phyloP scores from a whole-genome alignment of 2,329 filamentous ascomycete species.

The Aspergillus ibericus region DNA sequence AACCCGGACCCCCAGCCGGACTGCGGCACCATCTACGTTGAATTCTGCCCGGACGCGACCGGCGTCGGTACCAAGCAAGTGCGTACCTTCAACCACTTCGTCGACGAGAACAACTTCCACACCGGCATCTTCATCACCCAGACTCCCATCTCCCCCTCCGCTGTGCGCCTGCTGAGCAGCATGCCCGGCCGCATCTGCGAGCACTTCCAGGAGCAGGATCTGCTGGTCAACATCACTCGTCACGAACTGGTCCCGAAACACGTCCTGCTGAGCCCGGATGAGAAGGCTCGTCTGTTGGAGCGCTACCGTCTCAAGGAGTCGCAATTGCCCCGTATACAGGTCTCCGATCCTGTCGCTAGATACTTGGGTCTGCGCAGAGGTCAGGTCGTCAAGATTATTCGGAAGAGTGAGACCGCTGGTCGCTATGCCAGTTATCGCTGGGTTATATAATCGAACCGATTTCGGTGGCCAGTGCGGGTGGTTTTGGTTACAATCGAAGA shows the following conservation, averaged over 20 bases:
- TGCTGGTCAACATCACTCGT: constrained; percentile 96
- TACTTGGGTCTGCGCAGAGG: constrained; percentile 88
- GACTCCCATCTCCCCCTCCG: constrained; percentile 78
- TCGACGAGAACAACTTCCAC: constrained; percentile 76
- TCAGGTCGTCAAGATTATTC: constrained; percentile 97
- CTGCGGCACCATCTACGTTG: constrained; percentile 87
- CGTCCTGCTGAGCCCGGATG: constrained; percentile 82
- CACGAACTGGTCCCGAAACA: constrained; percentile 96
- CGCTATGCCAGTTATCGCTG: constrained; percentile 93
- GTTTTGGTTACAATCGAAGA: neutral
- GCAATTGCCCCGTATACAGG: constrained; percentile 87
- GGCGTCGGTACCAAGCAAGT: constrained; percentile 86
- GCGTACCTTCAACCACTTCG: constrained; percentile 81
- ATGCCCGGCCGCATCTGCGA: constrained; percentile 81
- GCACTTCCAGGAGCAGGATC: constrained; percentile 91
- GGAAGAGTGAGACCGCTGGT: constrained; percentile 91
- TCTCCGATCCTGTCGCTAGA: constrained; percentile 86
- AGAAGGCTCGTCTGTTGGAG: constrained; percentile 82
- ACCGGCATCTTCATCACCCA: constrained; percentile 88
- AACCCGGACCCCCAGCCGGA: constrained; percentile 71
- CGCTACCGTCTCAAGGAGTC: constrained; percentile 96
- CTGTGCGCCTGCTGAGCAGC: constrained; percentile 79
- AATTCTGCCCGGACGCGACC: constrained; percentile 78
- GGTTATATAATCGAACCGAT: constrained; percentile 46
- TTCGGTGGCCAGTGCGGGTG: neutral